These are phyloP conservation scores for Fusarium redolens DNA, from an alignment of 2,329 filamentous ascomycete species.

Conservation along the genomic window DNA sequence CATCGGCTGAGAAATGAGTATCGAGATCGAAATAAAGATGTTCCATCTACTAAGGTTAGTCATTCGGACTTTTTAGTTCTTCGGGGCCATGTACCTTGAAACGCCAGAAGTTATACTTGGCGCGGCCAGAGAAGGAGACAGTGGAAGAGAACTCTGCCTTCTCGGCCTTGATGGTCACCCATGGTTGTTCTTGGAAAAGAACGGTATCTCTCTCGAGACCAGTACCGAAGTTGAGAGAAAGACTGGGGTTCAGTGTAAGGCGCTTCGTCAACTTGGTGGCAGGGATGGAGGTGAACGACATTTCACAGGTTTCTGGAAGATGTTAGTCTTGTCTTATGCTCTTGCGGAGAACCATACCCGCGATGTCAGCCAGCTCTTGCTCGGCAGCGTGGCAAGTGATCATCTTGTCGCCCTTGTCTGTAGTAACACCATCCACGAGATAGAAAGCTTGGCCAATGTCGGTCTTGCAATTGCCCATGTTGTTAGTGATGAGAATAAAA, in stretches of 20 bases:
- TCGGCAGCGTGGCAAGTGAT: conserved; percentile 9
- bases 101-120: conserved; percentile 21
- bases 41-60: conserved; percentile 2
- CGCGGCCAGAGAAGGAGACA: neutral
- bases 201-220: conserved; percentile 8
- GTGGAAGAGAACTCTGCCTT: conserved; percentile 19
- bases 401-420: neutral
- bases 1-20: conserved; percentile 8
- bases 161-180: conserved; percentile 16
- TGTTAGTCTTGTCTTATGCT: neutral
- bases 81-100: neutral
- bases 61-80: fast-evolving
- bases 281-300: conserved; percentile 13
- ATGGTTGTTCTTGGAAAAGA: conserved; percentile 9
- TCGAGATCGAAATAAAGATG: conserved; percentile 13
- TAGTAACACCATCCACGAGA: neutral
- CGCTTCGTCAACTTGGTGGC: conserved; percentile 10
- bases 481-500: conserved; percentile 6
- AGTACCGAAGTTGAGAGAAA: neutral
- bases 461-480: conserved; percentile 14
- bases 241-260: neutral
- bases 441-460: conserved; percentile 9
- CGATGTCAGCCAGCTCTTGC: conserved; percentile 4
- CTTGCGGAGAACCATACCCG: neutral
- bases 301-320: conserved; percentile 2